These are phyloP conservation scores for Nakataea oryzae DNA, from an alignment of 2,329 filamentous ascomycete genomes.

Conservation along the genomic window DNA sequence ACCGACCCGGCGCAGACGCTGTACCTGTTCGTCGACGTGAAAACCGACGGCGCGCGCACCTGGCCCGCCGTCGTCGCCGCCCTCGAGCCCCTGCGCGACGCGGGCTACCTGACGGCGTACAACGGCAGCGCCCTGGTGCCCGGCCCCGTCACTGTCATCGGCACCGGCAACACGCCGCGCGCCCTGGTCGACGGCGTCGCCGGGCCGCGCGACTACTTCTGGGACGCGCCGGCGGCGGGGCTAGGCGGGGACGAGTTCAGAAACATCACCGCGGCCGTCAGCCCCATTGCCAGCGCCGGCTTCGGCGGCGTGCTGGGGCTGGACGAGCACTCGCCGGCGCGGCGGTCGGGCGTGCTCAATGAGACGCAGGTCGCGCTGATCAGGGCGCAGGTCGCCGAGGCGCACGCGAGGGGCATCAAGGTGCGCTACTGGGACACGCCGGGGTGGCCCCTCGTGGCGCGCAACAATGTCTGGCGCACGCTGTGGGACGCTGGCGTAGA, in stretches of 20 bases:
- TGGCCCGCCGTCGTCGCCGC: slow-evolving; percentile 40
- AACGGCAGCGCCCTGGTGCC: slow-evolving; percentile 34
- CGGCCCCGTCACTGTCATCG: slow-evolving; percentile 55
- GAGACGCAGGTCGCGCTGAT: slow-evolving; percentile 38
- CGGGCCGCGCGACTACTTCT: slow-evolving; percentile 38
- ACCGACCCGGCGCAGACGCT: slow-evolving; percentile 37
- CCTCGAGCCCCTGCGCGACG: slow-evolving; percentile 44
- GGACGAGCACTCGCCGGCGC: slow-evolving; percentile 11
- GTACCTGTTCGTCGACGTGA: slow-evolving; percentile 57
- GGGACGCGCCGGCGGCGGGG: slow-evolving; percentile 12
- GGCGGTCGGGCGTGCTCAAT: slow-evolving; percentile 22
- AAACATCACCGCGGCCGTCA: slow-evolving; percentile 15
- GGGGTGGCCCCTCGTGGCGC: slow-evolving; percentile 42
- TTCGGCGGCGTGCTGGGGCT: slow-evolving; percentile 26
- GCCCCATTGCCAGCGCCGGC: slow-evolving; percentile 17
- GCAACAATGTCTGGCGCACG: slow-evolving; percentile 48
- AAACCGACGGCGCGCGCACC: slow-evolving; percentile 40
- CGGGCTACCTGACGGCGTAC: slow-evolving; percentile 40
- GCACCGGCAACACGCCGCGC: slow-evolving; percentile 52
- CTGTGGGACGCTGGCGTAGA: slow-evolving; percentile 46
- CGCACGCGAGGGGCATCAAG: slow-evolving; percentile 45
- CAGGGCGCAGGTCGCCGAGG: slow-evolving; percentile 37
- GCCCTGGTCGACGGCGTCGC: slow-evolving; percentile 39
- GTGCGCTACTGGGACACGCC: slow-evolving; percentile 55
- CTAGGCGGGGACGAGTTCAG: slow-evolving; percentile 9